Conservation (phyloP, 768 basidiomycete species). For the Russula emetica region DNA sequence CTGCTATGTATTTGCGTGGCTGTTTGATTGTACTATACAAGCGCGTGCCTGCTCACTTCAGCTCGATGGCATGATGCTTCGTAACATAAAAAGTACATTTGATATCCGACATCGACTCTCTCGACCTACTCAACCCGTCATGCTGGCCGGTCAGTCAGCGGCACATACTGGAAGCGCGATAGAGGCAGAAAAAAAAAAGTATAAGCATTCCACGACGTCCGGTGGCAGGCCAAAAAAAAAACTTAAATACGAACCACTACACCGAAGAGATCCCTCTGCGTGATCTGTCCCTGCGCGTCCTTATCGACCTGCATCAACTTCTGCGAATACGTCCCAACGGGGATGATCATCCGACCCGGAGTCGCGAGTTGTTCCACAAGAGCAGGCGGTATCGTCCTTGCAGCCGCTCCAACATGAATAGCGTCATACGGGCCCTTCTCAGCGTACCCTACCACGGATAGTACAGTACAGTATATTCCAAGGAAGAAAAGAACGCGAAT, state of each 20-base stretch:
- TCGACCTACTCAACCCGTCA: neutral
- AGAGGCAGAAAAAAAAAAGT: neutral
- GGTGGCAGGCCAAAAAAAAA: neutral
- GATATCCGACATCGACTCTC: neutral
- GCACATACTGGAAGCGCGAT: conserved; percentile 51
- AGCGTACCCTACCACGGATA: conserved; percentile 30
- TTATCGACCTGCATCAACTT: conserved; percentile 76
- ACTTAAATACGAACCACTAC: conserved; percentile 59
- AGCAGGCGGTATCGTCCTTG: conserved; percentile 61
- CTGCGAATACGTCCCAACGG: conserved; percentile 63
- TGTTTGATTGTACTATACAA: too few relatives aligned
- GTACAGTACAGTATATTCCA: too few relatives aligned
- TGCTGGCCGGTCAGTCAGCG: conserved; percentile 50
- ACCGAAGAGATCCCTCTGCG: conserved; percentile 63
- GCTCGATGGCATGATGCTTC: neutral
- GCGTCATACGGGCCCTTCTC: conserved; percentile 42
- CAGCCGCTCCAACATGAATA: conserved; percentile 94
- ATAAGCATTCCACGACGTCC: neutral
- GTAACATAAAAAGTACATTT: neutral
- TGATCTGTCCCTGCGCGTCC: conserved; percentile 60
- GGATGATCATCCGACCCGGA: conserved; percentile 88
- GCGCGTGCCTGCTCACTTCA: too few relatives aligned
- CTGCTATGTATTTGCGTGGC: neutral
- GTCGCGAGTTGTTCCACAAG: conserved; percentile 74
- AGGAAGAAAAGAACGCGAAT: too few relatives aligned